These are phyloP conservation scores for Closterium sp. DNA, from an alignment of 139 green algal genomes.

Conservation along the genomic window DNA sequence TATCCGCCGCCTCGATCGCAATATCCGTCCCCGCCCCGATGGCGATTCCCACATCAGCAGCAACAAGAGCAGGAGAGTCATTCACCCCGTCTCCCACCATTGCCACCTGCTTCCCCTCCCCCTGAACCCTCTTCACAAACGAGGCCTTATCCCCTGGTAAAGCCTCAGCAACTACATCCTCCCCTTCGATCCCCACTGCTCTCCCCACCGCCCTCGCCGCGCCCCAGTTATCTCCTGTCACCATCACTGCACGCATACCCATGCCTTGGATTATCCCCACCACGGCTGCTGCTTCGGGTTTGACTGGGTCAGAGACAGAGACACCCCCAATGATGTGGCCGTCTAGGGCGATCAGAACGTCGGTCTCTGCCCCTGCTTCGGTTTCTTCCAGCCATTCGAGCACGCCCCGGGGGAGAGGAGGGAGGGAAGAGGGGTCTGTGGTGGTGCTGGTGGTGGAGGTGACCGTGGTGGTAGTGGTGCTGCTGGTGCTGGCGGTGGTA, in stretches of 20 bases:
- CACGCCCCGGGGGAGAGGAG: slow-evolving; percentile 9
- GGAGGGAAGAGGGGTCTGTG: neutral
- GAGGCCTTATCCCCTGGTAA: slow-evolving; percentile 71
- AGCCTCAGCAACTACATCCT: slow-evolving; percentile 64
- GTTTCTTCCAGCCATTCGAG: slow-evolving; percentile 16
- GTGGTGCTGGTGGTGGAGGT: neutral
- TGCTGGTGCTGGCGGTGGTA: too few species aligned
- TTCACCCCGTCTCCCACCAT: slow-evolving; percentile 99
- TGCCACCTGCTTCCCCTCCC: slow-evolving; percentile 64
- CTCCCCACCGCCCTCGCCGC: slow-evolving; percentile 71
- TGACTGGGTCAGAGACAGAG: slow-evolving; percentile 80
- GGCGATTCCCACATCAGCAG: slow-evolving; percentile 92
- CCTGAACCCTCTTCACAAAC: slow-evolving; percentile 58
- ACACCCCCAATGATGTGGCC: slow-evolving; percentile 63
- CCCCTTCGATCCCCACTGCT: slow-evolving; percentile 34
- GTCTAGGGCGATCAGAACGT: slow-evolving; percentile 66
- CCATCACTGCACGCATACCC: slow-evolving; percentile 55
- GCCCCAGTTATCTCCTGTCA: slow-evolving; percentile 88
- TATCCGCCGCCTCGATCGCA: slow-evolving; percentile 76
- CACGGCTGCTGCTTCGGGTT: slow-evolving; percentile 83
- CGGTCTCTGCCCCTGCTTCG: slow-evolving; percentile 64
- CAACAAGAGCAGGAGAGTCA: slow-evolving; percentile 90
- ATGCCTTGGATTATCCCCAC: slow-evolving; percentile 63
- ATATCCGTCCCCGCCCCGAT: slow-evolving; percentile 83
- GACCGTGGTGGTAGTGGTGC: neutral